These are phyloP conservation scores for Exophiala dermatitidis DNA, from an alignment of 2,329 filamentous ascomycete genomes.

Conservation along the genomic window DNA sequence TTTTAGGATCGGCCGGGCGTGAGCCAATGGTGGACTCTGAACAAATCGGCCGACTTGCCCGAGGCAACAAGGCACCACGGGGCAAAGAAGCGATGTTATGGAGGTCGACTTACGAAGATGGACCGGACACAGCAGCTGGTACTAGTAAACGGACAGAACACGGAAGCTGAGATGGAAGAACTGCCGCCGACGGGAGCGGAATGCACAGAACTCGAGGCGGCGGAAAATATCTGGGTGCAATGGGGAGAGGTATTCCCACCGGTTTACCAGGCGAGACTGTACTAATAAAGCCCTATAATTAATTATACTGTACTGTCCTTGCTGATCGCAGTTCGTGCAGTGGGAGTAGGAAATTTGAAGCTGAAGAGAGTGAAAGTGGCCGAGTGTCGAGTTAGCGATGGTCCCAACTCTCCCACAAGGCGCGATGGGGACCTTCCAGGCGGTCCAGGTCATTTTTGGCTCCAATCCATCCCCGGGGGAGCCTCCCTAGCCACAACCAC, in stretches of 20 bases:
- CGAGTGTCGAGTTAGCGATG: neutral
- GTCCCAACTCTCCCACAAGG: neutral
- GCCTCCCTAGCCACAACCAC: no score
- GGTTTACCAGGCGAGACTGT: conserved; percentile 2
- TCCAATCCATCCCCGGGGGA: no score
- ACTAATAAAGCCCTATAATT: neutral
- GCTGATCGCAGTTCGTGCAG: neutral
- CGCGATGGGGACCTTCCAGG: neutral
- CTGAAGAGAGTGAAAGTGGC: conserved; percentile 1
- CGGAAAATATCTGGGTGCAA: neutral
- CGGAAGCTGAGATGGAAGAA: conserved; percentile 8
- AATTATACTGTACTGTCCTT: neutral
- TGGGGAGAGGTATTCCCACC: conserved; percentile 2
- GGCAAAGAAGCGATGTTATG: conserved; percentile 2
- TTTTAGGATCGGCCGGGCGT: conserved; percentile 17
- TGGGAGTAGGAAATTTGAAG: conserved; percentile 14
- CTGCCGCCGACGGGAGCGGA: neutral
- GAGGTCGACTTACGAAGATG: conserved; percentile 22
- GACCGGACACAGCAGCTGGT: conserved; percentile 18
- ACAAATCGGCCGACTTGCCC: conserved; percentile 18
- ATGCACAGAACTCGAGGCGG: neutral
- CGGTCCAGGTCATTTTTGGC: no score
- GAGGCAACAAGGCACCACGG: conserved; percentile 8
- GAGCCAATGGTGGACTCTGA: conserved; percentile 21
- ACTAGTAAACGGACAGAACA: conserved; percentile 21